Evolutionary conservation across 2,329 filamentous ascomycete genomes (phyloP).

Genomic region (Alternaria dauci): DNA sequence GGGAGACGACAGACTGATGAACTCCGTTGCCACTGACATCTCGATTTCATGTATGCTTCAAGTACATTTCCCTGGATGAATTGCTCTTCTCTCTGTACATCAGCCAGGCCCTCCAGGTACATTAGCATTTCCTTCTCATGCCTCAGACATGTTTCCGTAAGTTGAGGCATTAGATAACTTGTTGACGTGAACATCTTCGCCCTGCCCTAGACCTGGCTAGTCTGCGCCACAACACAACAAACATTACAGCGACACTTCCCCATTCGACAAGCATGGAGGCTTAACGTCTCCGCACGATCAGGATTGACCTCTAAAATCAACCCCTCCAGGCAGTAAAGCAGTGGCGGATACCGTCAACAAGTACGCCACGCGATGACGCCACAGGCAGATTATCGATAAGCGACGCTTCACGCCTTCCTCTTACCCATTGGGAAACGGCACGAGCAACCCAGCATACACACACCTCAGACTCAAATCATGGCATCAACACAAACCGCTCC

Average conservation of each 20-base stretch:
- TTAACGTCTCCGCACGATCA: not conserved
- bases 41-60: not conserved
- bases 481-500: constrained; percentile 35
- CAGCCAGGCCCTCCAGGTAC: not conserved
- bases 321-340: not conserved
- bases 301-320: not conserved
- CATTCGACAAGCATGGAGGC: not conserved
- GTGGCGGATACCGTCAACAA: not conserved
- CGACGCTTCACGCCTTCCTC: not conserved
- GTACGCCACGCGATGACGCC: constrained; percentile 10
- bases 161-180: not conserved
- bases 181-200: not conserved
- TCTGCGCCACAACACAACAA: not conserved
- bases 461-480: constrained; percentile 22
- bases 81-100: not conserved
- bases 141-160: not conserved
- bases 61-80: not conserved
- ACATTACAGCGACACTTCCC: not conserved
- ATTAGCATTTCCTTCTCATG: not conserved
- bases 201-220: not conserved
- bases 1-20: not conserved
- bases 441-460: not conserved
- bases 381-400: constrained; percentile 21
- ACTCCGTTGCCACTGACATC: not conserved
- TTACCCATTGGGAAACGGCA: not conserved